Base-by-base conservation (phyloP, 1,139 yeast genomes). In the Zygosaccharomyces sapae region DNA sequence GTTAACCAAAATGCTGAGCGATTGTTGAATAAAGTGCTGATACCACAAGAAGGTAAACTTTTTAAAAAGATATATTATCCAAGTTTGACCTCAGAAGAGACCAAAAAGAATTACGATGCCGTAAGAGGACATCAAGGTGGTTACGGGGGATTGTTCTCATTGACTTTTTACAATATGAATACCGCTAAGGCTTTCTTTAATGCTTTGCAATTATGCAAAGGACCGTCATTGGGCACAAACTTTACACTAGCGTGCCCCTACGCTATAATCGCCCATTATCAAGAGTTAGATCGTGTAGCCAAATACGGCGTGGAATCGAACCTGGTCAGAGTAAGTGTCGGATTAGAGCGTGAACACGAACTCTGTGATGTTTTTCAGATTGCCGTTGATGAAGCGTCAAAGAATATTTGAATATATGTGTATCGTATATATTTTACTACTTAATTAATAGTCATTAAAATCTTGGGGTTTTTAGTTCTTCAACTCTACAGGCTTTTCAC, bases 201-300 rank as follows among this genome's bases (percentile, higher is more conserved):
- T 66, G 74, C 80, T 2, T 77, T 86, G 42, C 73, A 77, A 43
- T 70, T 90, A 48, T 87, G 92, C 53, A 92, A 92, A 67, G 97
- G 97, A 2, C 97, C 97, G 3, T 86, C 95, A 13, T 74, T 92
- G 56, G 97, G 97, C 4, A 89, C 97, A 0, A 92, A 88, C 66
- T 88, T 89, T 70, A 88, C 97, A 0, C 73, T 90, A 58, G 90
- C 88, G 3, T 88, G 95, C 62, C 97, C 97, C 6, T 92, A 92
- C 67, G 79, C 96, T 3, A 78, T 92, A 41, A 74, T 92, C 52
- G 97, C 97, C 0, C 97, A 92, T 66, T 90, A 81, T 64, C 75
- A 72, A 43, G 97, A 90, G 64, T 70, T 89, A 50, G 95, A 87
- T 51, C 90, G 84, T 65, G 83, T 86, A 20, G 86, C 77, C 48